phyloP scores from a whole-genome alignment of 352 stramenopile genomes.

The Phytophthora cryptogea region DNA sequence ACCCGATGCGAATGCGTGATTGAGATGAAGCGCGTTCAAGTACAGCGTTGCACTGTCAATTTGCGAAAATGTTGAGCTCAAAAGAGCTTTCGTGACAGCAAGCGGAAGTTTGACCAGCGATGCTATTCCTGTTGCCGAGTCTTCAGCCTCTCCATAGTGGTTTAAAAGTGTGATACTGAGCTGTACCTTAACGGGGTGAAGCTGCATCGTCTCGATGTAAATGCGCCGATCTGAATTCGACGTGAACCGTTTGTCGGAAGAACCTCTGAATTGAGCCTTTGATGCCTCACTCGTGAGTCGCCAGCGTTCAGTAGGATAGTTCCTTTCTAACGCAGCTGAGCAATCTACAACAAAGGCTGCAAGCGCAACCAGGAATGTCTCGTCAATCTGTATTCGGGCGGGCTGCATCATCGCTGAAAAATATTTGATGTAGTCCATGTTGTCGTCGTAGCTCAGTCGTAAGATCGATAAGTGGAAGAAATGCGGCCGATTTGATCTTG shows the following conservation, averaged over 20 bases:
- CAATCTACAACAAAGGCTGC: slow-evolving; percentile 35
- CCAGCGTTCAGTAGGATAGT: slow-evolving; percentile 26
- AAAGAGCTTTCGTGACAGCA: slow-evolving; percentile 36
- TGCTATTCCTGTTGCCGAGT: slow-evolving; percentile 21
- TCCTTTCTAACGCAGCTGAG: slow-evolving; percentile 14
- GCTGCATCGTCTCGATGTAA: slow-evolving; percentile 86
- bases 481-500: slow-evolving; percentile 21
- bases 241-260: slow-evolving; percentile 32
- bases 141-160: slow-evolving; percentile 30
- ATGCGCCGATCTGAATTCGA: slow-evolving; percentile 57
- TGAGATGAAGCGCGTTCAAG: slow-evolving; percentile 83
- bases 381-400: slow-evolving; percentile 35
- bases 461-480: slow-evolving; percentile 85
- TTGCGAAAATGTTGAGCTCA: slow-evolving; percentile 40
- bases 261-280: slow-evolving; percentile 18
- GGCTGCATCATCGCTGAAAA: slow-evolving; percentile 84
- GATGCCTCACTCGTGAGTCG: slow-evolving; percentile 32
- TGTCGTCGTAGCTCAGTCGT: slow-evolving; percentile 76
- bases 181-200: slow-evolving; percentile 81
- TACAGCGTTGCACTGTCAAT: slow-evolving; percentile 83
- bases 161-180: slow-evolving; percentile 53
- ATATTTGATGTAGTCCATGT: slow-evolving; percentile 90
- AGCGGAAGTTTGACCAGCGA: slow-evolving; percentile 35
- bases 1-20: slow-evolving; percentile 77
- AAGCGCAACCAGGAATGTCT: slow-evolving; percentile 36